Base-by-base conservation (phyloP, 1,139 yeast species). In the Yarrowia galli region DNA sequence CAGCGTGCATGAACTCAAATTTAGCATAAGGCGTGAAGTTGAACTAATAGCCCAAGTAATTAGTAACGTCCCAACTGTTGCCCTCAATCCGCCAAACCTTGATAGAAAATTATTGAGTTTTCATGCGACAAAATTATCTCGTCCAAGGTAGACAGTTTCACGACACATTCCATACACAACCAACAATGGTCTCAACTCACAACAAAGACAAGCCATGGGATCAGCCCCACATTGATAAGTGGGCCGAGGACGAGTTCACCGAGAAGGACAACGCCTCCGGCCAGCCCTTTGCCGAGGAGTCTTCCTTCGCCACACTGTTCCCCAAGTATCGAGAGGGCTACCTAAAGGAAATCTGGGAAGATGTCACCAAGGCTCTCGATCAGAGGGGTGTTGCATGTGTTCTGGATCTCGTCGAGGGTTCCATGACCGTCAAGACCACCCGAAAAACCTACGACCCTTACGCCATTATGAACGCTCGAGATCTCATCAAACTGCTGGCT, bases 151-250 rank as follows among this genome's bases (percentile, higher is more conserved):
- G 40, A 42, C 60, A 46, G 45, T 36, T 53, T 20, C 49, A 40
- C 42, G 16, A 40, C 51, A 36, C 36, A 43, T 38, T 28, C 32
- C 32, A 28, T 43, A 45, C 45, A 38, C 65, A 38, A 23, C 42
- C 38, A 23, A 20, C 51, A 64, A 93, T 95, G 98, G 92, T 90
- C 42, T 92, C 97, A 3, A 90, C 96, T 68, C 95, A 93, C 78
- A 91, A 93, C 78, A 89, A 88, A 77, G 98, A 93, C 74, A 95
- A 95, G 79, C 98, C 98, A 68, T 93, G 99, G 98, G 98, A 95
- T 77, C 92, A 97, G 16, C 92, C 91, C 35, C 98, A 92, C 74
- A 89, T 95, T 71, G 97, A 95, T 76, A 93, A 95, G 78, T 95
- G 99, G 99, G 82, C 85, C 72, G 83, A 88, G 54, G 97, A 92